phyloP scores from a whole-genome alignment of 345 rosid genomes.

The Trapa incisa region DNA sequence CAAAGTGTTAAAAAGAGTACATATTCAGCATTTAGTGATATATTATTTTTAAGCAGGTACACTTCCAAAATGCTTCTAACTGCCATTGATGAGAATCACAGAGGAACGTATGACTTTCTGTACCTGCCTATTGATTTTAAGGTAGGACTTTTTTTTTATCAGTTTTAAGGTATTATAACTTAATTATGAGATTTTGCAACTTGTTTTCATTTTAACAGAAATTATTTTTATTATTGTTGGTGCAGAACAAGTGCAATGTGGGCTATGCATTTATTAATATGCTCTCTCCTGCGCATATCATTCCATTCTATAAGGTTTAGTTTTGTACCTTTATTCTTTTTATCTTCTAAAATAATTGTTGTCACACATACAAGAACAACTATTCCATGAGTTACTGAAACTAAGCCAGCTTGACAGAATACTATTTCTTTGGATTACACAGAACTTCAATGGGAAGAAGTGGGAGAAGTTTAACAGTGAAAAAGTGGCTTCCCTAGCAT shows the following conservation, averaged over 20 bases:
- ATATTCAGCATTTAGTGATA: background rate
- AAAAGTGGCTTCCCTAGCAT: constrained; percentile 81
- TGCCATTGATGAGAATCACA: constrained; percentile 80
- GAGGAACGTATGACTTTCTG: constrained; percentile 77
- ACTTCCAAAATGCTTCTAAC: constrained; percentile 94
- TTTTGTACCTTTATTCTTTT: background rate
- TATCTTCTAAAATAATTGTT: background rate
- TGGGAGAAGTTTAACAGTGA: constrained; percentile 98
- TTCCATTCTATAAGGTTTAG: constrained; percentile 78
- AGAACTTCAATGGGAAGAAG: constrained; percentile 82
- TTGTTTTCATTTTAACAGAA: constrained; percentile 4
- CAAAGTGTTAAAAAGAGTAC: background rate
- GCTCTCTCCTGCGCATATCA: constrained; percentile 74
- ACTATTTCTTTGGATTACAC: constrained; percentile 9
- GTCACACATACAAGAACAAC: background rate
- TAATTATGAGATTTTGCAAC: background rate
- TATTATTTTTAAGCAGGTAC: constrained; percentile 37
- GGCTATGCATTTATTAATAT: constrained; percentile 93
- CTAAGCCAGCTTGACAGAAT: background rate
- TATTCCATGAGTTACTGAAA: background rate
- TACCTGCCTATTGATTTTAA: constrained; percentile 88
- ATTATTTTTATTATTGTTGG: constrained; percentile 7
- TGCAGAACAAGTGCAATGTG: constrained; percentile 98
- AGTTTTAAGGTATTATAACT: background rate
- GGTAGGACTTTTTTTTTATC: constrained; percentile 22